Evolutionary conservation across 2,329 filamentous ascomycete species (phyloP), one percentile per base, ranked within the genome.

Genomic region (Fusarium sacchari): DNA sequence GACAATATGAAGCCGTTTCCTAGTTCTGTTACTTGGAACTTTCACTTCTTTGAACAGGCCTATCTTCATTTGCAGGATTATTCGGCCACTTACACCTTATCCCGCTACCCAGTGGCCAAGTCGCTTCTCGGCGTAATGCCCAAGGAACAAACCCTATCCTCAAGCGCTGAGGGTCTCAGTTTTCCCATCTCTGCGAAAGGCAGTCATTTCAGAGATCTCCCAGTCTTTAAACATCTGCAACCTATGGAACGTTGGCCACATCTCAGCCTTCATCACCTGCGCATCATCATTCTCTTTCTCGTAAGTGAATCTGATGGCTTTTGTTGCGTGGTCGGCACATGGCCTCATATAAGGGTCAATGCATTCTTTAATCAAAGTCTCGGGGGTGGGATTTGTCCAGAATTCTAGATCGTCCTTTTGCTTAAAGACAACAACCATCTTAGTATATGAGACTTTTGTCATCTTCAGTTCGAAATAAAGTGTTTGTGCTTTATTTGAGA

Each of bases 101-200:
- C 13, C 3, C 17, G 20, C 12, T 0, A 20, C 7, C 3, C 4
- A 34, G 8, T 3, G 6, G 5, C 6, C 10, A 22, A 5, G 9
- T 2, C 17, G 7, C 3, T 0, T 3, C 15, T 52, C 1, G 1
- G 13, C 0, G 18, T 22, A 11, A 15, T 36, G 13, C 5, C 17
- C 20, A 3, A 24, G 0, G 1, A 26, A 8, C 7, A 52, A 12
- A 6, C 1, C 18, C 8, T 52, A 4, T 3, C 0, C 13, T 36
- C n/a, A 52, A 15, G 17, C 30, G 0, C 30, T 15, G 0, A 36
- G 5, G 9, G 17, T 26, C 14, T 52, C n/a, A 0, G 49, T 52
- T 7, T 18, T 52, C 18, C 49, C n/a, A 26, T 52, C 17, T 5
- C 36, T 52, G 7, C 49, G 18, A 15, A 26, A 36, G 6, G 18